phyloP scores from a whole-genome alignment of 2,329 filamentous ascomycete genomes.

The Aspergillus unguis region DNA sequence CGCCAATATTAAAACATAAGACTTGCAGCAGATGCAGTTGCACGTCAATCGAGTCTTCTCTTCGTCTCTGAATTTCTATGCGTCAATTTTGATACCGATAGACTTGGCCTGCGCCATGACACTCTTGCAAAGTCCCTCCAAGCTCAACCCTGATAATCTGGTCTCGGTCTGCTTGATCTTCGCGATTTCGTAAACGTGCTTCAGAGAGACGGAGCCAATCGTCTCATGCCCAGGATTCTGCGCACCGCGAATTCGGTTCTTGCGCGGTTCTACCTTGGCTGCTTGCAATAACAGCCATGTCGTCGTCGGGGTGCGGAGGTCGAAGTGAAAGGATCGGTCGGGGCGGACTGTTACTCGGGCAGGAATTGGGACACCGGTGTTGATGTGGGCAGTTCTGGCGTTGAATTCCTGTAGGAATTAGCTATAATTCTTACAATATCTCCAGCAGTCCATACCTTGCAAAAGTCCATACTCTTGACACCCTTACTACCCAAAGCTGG shows the following conservation, averaged over 20 bases:
- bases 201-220: constrained; percentile 83
- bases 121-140: constrained; percentile 69
- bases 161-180: constrained; percentile 86
- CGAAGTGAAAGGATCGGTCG: constrained; percentile 90
- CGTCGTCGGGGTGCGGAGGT: constrained; percentile 90
- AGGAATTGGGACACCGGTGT: constrained; percentile 78
- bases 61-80: constrained; percentile 40
- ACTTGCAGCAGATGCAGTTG: constrained; percentile 12
- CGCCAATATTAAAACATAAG: constrained; percentile 24
- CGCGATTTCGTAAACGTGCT: constrained; percentile 97
- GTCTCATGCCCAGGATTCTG: constrained; percentile 70
- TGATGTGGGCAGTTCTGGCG: constrained; percentile 82
- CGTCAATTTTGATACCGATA: constrained; percentile 68
- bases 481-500: constrained; percentile 95
- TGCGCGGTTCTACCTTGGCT: constrained; percentile 67
- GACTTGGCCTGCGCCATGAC: constrained; percentile 73
- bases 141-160: constrained; percentile 66
- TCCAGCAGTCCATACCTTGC: constrained; percentile 64
- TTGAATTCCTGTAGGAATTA: constrained; percentile 77
- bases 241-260: constrained; percentile 73
- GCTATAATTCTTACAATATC: neutral
- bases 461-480: constrained; percentile 99
- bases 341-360: constrained; percentile 87
- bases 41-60: neutral
- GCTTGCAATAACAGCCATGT: constrained; percentile 84